Evolutionary conservation across 768 basidiomycete species (phyloP).

Genomic region (Xerocomellus amylosporus): DNA sequence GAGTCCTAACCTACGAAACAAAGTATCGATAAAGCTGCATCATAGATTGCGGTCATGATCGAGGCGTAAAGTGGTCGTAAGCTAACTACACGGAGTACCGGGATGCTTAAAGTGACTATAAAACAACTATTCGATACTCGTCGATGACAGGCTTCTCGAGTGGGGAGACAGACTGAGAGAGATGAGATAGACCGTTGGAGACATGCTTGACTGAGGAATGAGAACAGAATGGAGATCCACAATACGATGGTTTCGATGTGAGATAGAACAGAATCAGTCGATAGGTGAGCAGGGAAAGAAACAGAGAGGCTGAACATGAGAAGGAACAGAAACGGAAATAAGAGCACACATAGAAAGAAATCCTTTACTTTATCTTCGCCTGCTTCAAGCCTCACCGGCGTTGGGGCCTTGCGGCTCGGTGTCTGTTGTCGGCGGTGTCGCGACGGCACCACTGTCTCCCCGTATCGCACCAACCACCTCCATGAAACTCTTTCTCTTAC

Average conservation of each 20-base stretch:
- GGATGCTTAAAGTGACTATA: constrained; percentile 12
- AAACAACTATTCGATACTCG: constrained; percentile 20
- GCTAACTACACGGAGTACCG: constrained; percentile 18
- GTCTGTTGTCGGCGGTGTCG: constrained; percentile 36
- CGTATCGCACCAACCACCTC: constrained; percentile 39
- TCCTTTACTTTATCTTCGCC: not conserved
- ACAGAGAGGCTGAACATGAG: not conserved
- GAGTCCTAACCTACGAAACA: not conserved
- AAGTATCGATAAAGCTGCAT: not conserved
- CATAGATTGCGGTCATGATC: constrained; percentile 18
- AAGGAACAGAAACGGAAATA: constrained; percentile 2
- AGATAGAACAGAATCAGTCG: constrained; percentile 11
- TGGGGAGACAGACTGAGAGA: not conserved
- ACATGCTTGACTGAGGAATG: constrained; percentile 15
- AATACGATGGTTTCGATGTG: constrained; percentile 11
- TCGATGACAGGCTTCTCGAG: constrained; percentile 1
- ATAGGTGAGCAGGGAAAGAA: constrained; percentile 2
- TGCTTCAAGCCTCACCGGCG: constrained; percentile 12
- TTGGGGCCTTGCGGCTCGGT: constrained; percentile 10
- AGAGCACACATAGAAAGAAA: constrained; percentile 8
- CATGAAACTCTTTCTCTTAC: constrained; percentile 56
- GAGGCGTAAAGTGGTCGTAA: constrained; percentile 22
- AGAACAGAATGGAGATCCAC: constrained; percentile 15
- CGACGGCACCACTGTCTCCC: constrained; percentile 19
- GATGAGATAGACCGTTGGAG: constrained; percentile 3